These are phyloP conservation scores for Crithidia brevicula DNA, from an alignment of 208 protist genomes.

Conservation along the genomic window DNA sequence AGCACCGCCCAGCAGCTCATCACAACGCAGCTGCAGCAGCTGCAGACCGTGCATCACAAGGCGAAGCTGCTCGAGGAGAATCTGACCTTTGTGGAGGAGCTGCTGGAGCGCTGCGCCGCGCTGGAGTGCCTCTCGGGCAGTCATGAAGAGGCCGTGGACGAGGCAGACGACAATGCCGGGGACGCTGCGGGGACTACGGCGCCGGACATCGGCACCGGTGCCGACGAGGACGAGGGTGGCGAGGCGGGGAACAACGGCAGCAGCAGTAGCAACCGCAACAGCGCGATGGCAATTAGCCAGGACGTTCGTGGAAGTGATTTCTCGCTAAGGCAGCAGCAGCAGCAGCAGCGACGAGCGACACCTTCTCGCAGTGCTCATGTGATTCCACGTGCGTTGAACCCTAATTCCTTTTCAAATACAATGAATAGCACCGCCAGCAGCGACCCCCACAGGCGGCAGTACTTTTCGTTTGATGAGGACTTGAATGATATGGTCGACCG, in stretches of 20 bases:
- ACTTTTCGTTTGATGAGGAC: slow-evolving; percentile 29
- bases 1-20: slow-evolving; percentile 67
- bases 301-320: too few relatives aligned
- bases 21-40: slow-evolving; percentile 40
- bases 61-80: slow-evolving; percentile 45
- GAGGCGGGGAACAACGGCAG: not conserved
- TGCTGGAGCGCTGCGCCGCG: slow-evolving; percentile 49
- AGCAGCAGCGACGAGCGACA: not conserved
- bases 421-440: slow-evolving; percentile 3
- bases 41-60: slow-evolving; percentile 46
- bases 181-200: slow-evolving; percentile 2
- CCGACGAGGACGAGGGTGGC: slow-evolving; percentile 11
- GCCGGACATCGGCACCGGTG: not conserved
- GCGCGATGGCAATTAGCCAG: too few relatives aligned
- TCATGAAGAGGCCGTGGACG: not conserved
- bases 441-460: not conserved
- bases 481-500: slow-evolving; percentile 11
- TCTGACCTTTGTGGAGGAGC: slow-evolving; percentile 38
- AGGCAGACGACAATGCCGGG: slow-evolving; percentile 19
- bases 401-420: not conserved
- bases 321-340: not conserved
- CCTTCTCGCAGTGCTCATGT: not conserved
- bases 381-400: not conserved
- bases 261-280: not conserved
- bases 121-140: slow-evolving; percentile 19